A percentile compares a stretch with the other conserved stretches of the same genome.
Conservation (phyloP, 129 eudicot species). For the Flaveria ramosissima region DNA sequence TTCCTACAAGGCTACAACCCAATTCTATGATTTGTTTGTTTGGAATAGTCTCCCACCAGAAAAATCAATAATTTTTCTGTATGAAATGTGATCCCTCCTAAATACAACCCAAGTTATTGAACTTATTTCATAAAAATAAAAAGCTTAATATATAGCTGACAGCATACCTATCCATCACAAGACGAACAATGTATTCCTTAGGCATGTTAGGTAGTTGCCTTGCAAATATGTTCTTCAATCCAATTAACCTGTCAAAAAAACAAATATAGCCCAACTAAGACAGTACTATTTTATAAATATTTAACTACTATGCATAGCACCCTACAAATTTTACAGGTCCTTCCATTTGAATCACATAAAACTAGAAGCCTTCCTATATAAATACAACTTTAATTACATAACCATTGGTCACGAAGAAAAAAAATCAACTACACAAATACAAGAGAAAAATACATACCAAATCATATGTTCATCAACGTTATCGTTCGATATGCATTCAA, state of each 20-base stretch:
- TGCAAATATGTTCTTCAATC: conserved; percentile 92
- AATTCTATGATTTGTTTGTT: background rate
- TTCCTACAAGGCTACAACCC: conserved; percentile 3
- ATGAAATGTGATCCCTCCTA: conserved; percentile 1
- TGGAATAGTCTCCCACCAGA: too few relatives aligned
- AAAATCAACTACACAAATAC: background rate
- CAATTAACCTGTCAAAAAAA: conserved; percentile 70
- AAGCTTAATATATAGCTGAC: background rate
- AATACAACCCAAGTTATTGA: background rate
- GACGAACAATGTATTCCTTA: conserved; percentile 98
- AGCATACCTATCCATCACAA: conserved; percentile 90
- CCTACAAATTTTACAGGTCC: background rate
- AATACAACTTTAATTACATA: background rate
- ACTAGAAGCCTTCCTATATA: conserved; percentile 2
- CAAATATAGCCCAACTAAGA: background rate
- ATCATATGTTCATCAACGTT: conserved; percentile 84
- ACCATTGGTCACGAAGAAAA: background rate
- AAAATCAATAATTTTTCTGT: conserved; percentile 9
- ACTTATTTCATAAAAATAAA: background rate
- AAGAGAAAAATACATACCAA: conserved; percentile 55
- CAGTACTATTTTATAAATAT: background rate
- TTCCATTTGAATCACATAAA: background rate
- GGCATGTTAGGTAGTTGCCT: conserved; percentile 99
- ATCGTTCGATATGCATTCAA: conserved; percentile 84
- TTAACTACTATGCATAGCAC: conserved; percentile 12